Conservation (phyloP, 768 basidiomycete species). For the Termitomyces sp. region DNA sequence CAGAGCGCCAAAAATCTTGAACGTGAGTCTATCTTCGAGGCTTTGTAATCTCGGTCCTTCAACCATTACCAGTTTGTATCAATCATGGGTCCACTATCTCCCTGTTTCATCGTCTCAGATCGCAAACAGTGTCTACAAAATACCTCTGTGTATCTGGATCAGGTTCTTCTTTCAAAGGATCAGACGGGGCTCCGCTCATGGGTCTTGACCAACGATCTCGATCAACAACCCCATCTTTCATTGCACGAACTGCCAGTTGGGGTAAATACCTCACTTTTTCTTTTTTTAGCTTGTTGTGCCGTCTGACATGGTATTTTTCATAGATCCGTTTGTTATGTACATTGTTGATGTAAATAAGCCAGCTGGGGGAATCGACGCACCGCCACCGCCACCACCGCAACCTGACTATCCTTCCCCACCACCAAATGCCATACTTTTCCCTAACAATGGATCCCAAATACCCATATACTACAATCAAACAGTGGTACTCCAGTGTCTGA, state of each 20-base stretch:
- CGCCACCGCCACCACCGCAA: constrained; percentile 77
- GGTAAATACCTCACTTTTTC: constrained; percentile 40
- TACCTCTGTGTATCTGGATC: constrained; percentile 96
- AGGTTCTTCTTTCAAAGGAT: constrained; percentile 87
- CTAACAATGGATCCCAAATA: constrained; percentile 78
- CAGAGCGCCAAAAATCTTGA: constrained; percentile 92
- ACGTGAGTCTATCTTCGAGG: constrained; percentile 47
- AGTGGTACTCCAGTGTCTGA: constrained; percentile 89
- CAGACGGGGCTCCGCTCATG: constrained; percentile 84
- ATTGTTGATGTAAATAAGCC: constrained; percentile 92
- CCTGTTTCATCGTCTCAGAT: constrained; percentile 91
- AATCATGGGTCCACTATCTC: constrained; percentile 95
- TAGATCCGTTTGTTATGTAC: constrained; percentile 95
- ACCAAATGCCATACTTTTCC: constrained; percentile 84
- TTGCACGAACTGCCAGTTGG: constrained; percentile 88
- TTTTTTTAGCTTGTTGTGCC: constrained; percentile 1
- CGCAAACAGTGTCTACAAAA: constrained; percentile 93
- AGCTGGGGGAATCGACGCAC: constrained; percentile 67
- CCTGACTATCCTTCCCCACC: constrained; percentile 91
- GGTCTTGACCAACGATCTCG: constrained; percentile 70
- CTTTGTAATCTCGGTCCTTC: constrained; percentile 5
- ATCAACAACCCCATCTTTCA: constrained; percentile 79
- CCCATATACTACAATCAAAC: constrained; percentile 97
- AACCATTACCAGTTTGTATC: constrained; percentile 66
- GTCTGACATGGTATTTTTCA: constrained; percentile 7